Evolutionary conservation across 805 yeast species (phyloP).

Genomic region (Saturnispora kantuleensis): DNA sequence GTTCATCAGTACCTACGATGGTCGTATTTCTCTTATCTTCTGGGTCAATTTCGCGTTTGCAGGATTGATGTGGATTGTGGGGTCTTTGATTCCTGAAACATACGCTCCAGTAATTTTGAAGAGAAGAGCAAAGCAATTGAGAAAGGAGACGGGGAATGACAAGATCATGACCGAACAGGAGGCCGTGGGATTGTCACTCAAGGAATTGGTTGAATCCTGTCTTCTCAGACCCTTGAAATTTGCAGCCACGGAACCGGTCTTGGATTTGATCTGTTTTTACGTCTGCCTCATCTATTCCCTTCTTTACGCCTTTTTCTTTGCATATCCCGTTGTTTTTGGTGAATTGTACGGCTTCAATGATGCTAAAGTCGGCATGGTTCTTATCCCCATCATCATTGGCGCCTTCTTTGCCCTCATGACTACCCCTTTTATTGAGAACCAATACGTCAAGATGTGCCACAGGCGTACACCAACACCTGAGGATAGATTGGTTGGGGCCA

Average conservation of each 20-base stretch:
- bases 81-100: conserved; percentile 75
- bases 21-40: conserved; percentile 56
- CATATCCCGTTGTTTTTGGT: conserved; percentile 82
- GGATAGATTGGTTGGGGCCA: conserved; percentile 71
- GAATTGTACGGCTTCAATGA: conserved; percentile 71
- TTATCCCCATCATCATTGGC: conserved; percentile 84
- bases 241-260: conserved; percentile 71
- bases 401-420: conserved; percentile 62
- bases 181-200: conserved; percentile 60
- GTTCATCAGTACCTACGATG: conserved; percentile 66
- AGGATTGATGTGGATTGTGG: conserved; percentile 67
- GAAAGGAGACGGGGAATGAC: conserved; percentile 73
- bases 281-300: conserved; percentile 86
- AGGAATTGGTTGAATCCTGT: conserved; percentile 63
- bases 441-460: conserved; percentile 42
- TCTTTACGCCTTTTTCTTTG: conserved; percentile 88
- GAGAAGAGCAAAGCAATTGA: conserved; percentile 50
- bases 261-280: conserved; percentile 74
- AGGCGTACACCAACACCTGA: conserved; percentile 63
- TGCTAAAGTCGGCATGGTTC: conserved; percentile 75
- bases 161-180: conserved; percentile 91
- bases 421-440: conserved; percentile 65
- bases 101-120: conserved; percentile 75
- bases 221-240: conserved; percentile 73
- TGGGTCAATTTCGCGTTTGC: conserved; percentile 94